Conservation (phyloP, 768 basidiomycete genomes). For the Glaciozyma antarctica region DNA sequence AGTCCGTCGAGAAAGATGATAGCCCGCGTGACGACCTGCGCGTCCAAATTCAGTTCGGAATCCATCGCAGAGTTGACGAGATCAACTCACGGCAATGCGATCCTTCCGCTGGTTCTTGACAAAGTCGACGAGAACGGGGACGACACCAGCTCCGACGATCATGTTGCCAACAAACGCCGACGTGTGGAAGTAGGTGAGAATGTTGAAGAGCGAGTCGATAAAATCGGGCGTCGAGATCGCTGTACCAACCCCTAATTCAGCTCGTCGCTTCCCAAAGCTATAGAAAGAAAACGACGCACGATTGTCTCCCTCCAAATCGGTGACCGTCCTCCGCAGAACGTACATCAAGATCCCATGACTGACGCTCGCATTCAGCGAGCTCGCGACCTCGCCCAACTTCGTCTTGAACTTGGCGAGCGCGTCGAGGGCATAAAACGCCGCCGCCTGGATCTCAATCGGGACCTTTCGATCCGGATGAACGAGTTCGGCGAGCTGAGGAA, state of each 20-base stretch:
- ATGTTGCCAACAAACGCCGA: conserved; percentile 79
- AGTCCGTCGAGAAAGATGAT: conserved; percentile 89
- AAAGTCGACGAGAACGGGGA: conserved; percentile 79
- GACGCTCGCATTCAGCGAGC: conserved; percentile 85
- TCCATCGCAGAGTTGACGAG: neutral
- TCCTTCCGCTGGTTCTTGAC: conserved; percentile 65
- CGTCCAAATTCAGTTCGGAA: neutral
- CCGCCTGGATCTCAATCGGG: conserved; percentile 63
- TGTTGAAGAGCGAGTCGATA: conserved; percentile 67
- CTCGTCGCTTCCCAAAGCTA: neutral
- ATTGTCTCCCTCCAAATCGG: conserved; percentile 48
- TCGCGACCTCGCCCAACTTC: conserved; percentile 75
- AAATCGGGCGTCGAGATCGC: conserved; percentile 38
- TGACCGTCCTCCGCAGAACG: conserved; percentile 68
- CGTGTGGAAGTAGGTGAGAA: conserved; percentile 77
- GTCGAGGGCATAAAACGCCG: conserved; percentile 81
- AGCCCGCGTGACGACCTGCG: conserved; percentile 64
- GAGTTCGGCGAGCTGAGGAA: conserved; percentile 77
- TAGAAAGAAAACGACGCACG: conserved; percentile 38
- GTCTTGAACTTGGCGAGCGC: conserved; percentile 74
- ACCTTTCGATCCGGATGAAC: conserved; percentile 67
- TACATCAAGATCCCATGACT: conserved; percentile 93
- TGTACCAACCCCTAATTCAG: conserved; percentile 1
- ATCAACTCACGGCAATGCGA: conserved; percentile 49
- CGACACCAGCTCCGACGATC: conserved; percentile 86